These are phyloP conservation scores for Candida piceae DNA, from an alignment of 805 yeast species.

Conservation along the genomic window DNA sequence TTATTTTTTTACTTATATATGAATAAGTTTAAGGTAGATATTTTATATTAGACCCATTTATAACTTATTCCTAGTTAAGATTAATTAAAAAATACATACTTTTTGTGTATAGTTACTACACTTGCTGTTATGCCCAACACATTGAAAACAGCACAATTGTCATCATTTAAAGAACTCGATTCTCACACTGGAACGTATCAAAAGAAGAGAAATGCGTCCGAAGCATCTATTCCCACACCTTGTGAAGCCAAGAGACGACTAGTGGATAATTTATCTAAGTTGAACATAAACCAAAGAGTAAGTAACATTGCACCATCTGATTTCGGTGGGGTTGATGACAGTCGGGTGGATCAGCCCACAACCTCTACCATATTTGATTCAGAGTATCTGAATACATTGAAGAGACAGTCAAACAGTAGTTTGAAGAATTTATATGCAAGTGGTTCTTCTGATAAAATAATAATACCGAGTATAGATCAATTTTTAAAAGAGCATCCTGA, in stretches of 20 bases:
- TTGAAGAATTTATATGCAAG: not conserved
- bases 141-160: too few relatives aligned
- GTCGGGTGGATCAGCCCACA: not conserved
- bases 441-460: conserved; percentile 8
- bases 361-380: conserved; percentile 9
- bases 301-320: not conserved
- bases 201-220: conserved; percentile 1
- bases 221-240: not conserved
- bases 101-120: too few relatives aligned
- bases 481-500: conserved; percentile 21
- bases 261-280: conserved; percentile 6
- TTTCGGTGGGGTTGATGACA: not conserved
- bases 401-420: not conserved
- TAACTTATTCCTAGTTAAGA: too few relatives aligned
- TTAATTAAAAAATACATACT: too few relatives aligned
- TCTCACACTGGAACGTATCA: too few relatives aligned
- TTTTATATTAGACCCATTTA: too few relatives aligned
- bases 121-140: too few relatives aligned
- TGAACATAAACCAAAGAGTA: not conserved
- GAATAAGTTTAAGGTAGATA: too few relatives aligned
- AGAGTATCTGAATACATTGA: conserved; percentile 4
- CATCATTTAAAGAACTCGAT: too few relatives aligned
- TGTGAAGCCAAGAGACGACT: conserved; percentile 11
- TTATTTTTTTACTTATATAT: too few relatives aligned
- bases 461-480: conserved; percentile 23